Conservation (phyloP, 2,329 filamentous ascomycete genomes). For the Juglanconis sp. region DNA sequence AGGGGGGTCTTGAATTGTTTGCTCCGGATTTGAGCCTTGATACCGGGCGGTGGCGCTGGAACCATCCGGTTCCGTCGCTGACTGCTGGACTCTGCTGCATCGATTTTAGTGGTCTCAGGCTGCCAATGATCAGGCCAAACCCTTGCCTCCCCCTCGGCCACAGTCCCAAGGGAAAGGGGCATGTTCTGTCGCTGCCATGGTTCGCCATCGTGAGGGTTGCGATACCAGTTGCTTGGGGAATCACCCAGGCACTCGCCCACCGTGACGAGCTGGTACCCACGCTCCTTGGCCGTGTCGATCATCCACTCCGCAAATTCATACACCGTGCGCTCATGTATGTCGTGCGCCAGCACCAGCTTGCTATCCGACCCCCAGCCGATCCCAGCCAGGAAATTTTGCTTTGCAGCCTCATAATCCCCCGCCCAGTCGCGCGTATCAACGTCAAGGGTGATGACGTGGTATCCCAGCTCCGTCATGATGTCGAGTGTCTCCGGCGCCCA, state of each 20-base stretch:
- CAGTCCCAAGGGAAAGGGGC: not conserved
- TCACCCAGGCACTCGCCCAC: conserved; percentile 56
- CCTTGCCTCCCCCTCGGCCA: not conserved
- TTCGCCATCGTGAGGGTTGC: conserved; percentile 22
- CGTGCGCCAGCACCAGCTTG: conserved; percentile 34
- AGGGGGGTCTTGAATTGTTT: too few relatives aligned
- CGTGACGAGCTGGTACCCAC: conserved; percentile 46
- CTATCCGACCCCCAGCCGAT: not conserved
- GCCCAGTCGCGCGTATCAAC: conserved; percentile 17
- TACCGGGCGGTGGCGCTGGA: too few relatives aligned
- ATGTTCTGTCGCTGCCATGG: not conserved
- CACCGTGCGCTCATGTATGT: conserved; percentile 45
- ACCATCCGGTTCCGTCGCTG: too few relatives aligned
- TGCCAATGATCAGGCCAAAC: not conserved
- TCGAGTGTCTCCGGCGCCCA: not conserved
- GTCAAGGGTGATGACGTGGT: conserved; percentile 34
- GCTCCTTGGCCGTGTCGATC: conserved; percentile 36
- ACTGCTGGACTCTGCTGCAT: too few relatives aligned
- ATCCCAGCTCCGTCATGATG: conserved; percentile 29
- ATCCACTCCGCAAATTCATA: conserved; percentile 45
- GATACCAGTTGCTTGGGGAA: conserved; percentile 50
- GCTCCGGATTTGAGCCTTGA: too few relatives aligned
- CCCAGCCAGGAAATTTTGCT: conserved; percentile 1
- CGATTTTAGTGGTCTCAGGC: not conserved
- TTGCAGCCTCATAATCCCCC: conserved; percentile 14